phyloP scores from a whole-genome alignment of 2,329 filamentous ascomycete genomes.

The Nothopassalora personata region DNA sequence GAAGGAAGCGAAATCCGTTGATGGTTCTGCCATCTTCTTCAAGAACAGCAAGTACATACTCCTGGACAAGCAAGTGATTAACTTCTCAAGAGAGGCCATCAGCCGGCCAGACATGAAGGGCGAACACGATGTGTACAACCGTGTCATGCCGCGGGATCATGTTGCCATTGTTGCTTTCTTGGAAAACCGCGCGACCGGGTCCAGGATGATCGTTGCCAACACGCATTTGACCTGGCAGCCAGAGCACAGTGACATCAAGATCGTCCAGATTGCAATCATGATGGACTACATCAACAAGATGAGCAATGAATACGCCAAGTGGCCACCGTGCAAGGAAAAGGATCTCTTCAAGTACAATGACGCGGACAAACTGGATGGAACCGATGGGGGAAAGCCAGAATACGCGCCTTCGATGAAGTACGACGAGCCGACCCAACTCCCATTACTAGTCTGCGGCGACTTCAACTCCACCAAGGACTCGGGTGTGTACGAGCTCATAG shows the following conservation, averaged over 20 bases:
- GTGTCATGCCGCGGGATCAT: conserved; percentile 96
- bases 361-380: conserved; percentile 45
- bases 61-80: conserved; percentile 88
- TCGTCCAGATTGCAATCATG: conserved; percentile 90
- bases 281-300: conserved; percentile 87
- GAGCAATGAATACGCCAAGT: conserved; percentile 76
- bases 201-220: conserved; percentile 86
- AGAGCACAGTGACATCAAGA: conserved; percentile 84
- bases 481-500: conserved; percentile 85
- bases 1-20: conserved; percentile 80
- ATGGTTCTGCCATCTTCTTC: conserved; percentile 95
- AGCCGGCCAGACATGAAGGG: conserved; percentile 95
- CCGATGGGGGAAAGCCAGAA: conserved; percentile 43
- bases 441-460: conserved; percentile 85
- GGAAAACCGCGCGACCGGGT: conserved; percentile 85
- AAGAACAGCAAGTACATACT: conserved; percentile 91
- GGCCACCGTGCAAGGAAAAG: conserved; percentile 78
- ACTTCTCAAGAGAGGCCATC: conserved; percentile 87
- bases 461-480: conserved; percentile 89
- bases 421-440: conserved; percentile 77
- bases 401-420: conserved; percentile 84
- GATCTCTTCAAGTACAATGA: conserved; percentile 40
- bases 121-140: conserved; percentile 95
- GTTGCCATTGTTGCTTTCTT: conserved; percentile 90
- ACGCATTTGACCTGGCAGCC: conserved; percentile 95